Conservation (phyloP, 116 monocot genomes). For the Posidonia oceanica region DNA sequence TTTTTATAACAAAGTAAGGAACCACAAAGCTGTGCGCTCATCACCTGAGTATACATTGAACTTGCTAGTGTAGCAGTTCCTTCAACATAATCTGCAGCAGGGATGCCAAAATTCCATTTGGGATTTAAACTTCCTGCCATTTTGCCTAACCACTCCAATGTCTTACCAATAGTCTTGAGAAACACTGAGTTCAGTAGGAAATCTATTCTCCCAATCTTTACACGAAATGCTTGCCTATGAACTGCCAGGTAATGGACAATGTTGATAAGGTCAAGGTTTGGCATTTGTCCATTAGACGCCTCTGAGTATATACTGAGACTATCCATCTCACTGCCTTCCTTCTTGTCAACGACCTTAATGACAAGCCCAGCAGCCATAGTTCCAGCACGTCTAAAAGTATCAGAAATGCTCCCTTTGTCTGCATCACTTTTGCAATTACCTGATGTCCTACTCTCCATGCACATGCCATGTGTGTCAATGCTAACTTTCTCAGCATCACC, state of each 20-base stretch:
- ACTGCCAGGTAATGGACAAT: conserved; percentile 76
- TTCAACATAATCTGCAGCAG: conserved; percentile 58
- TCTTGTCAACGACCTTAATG: conserved; percentile 47
- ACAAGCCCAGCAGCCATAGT: conserved; percentile 85
- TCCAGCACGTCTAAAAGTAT: conserved; percentile 71
- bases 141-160: conserved; percentile 30
- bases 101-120: conserved; percentile 48
- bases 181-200: conserved; percentile 31
- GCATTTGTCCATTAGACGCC: conserved; percentile 98
- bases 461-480: conserved; percentile 10
- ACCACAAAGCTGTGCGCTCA: background rate
- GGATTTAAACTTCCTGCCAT: conserved; percentile 47
- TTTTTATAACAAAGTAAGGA: background rate
- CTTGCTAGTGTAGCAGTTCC: conserved; percentile 71
- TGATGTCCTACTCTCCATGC: conserved; percentile 14
- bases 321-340: conserved; percentile 39
- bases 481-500: conserved; percentile 13
- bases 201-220: conserved; percentile 40
- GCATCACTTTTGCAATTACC: conserved; percentile 5
- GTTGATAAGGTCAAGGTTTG: conserved; percentile 87
- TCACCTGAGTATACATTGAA: conserved; percentile 84
- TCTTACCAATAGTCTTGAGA: conserved; percentile 46
- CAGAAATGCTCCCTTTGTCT: conserved; percentile 12
- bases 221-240: conserved; percentile 73
- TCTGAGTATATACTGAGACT: conserved; percentile 68